A percentile compares a stretch with the other conserved stretches of the same genome.
Conservation (phyloP, 768 basidiomycete species). For the Pleurotus djamor region DNA sequence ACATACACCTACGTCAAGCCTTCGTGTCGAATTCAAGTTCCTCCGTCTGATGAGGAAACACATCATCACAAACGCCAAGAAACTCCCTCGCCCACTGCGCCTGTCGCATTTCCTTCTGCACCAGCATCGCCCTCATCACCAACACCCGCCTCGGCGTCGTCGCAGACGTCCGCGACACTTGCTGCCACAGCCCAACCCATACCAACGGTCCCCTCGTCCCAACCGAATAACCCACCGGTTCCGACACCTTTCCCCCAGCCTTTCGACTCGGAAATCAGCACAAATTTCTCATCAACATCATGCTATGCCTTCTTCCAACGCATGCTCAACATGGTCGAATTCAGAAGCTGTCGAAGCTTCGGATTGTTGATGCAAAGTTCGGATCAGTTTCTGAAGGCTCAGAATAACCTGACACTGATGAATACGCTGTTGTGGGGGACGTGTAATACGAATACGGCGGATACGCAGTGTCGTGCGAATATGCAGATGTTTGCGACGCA, state of each 20-base stretch:
- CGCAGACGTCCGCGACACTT: constrained; percentile 12
- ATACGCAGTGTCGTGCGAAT: constrained; percentile 56
- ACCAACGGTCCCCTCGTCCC: constrained; percentile 44
- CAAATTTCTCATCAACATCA: constrained; percentile 61
- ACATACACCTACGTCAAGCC: background rate
- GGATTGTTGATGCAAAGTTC: constrained; percentile 63
- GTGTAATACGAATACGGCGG: constrained; percentile 57
- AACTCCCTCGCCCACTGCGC: constrained; percentile 30
- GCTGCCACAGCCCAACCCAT: constrained; percentile 18
- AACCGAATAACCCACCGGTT: constrained; percentile 45
- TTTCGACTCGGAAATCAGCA: constrained; percentile 58
- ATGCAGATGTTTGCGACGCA: constrained; percentile 62
- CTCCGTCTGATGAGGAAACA: background rate
- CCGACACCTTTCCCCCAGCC: constrained; percentile 81
- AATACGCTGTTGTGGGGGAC: constrained; percentile 78
- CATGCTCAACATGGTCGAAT: constrained; percentile 61
- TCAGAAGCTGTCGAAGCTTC: constrained; percentile 77
- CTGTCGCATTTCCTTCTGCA: constrained; percentile 15
- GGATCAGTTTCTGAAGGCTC: constrained; percentile 54
- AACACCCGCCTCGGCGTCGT: constrained; percentile 15
- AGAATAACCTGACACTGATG: constrained; percentile 56
- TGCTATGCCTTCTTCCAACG: constrained; percentile 76
- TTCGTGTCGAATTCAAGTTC: background rate
- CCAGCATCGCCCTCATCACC: constrained; percentile 13
- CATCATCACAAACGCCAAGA: constrained; percentile 34